Base-by-base conservation (phyloP, 139 green algal species). In the Edaphochlamys debaryana region DNA sequence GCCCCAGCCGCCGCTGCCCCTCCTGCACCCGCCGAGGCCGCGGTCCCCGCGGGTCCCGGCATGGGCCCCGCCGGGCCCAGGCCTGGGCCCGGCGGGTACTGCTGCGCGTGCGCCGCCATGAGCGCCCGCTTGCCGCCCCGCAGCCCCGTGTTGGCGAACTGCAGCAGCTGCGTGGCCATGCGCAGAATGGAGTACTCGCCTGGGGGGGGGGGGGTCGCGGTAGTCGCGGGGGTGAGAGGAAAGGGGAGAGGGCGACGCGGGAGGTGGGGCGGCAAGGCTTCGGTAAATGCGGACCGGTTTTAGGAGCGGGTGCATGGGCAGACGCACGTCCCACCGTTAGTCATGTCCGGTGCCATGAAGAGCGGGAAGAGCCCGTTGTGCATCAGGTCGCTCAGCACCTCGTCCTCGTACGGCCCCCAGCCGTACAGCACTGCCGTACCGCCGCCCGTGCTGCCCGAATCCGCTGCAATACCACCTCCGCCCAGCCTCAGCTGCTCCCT, bases 61-160 rank as follows among this genome's bases (percentile, higher is more conserved):
- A 22, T 11, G 11, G 48, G 50, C 9, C 20, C 50, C 50, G 50
- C 20, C 50, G 25, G 50, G 6, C 6, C 50, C 23, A 42, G n/a
- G 27, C 29, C 40, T 50, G n/a, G 8, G 50, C 50, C 20, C 29
- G 23, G 70, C 15, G 70, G 42, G 72, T 69, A 79, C 54, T 79
- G 72, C 2, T 23, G 23, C 30, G 56, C 60, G 37, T 79, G 72
- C 29, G 54, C 72, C 54, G 32, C 25, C 72, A 79, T 52, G 54
- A 79, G 72, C 72, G 72, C 52, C 36, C 54, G 54, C 72, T 52
- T 52, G 36, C 54, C 37, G 17, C 56, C 8, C 13, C 19, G 27
- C 27, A 79, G 68, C 54, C 36, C n/a, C n/a, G n/a, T 36, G 72
- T 79, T 79, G 38, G 72, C 72, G 72, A 79, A 79, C 54, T 79